These are phyloP conservation scores for Saccharomycopsis capsularis DNA, from an alignment of 805 yeast genomes.

Conservation along the genomic window DNA sequence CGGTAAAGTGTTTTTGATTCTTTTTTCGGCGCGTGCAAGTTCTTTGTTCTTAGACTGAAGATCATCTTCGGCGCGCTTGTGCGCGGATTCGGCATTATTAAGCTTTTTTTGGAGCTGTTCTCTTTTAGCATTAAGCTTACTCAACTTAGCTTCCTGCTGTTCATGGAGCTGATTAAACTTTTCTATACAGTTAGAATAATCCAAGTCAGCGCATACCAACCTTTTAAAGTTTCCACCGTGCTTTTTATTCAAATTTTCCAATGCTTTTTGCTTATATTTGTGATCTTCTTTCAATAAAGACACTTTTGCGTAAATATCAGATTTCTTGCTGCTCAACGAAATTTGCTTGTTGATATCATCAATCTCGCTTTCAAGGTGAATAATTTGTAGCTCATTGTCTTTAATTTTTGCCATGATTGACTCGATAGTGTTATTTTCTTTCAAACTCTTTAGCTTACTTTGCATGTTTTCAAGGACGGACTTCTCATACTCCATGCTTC, in stretches of 20 bases:
- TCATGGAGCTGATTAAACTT: constrained; percentile 15
- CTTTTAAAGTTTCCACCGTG: constrained; percentile 26
- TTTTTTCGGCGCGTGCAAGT: constrained; percentile 18
- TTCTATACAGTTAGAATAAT: too few relatives aligned
- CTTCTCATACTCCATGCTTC: constrained; percentile 41
- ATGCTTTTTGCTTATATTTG: constrained; percentile 27
- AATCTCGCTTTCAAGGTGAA: constrained; percentile 35
- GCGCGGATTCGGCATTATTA: constrained; percentile 14
- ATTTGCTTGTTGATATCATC: constrained; percentile 50
- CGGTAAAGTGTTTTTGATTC: constrained; percentile 29
- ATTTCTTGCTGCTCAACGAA: constrained; percentile 44
- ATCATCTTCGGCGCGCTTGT: constrained; percentile 18
- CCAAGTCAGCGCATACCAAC: constrained; percentile 19
- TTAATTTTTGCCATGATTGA: constrained; percentile 32
- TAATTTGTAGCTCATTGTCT: constrained; percentile 32
- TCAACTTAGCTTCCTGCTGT: constrained; percentile 17
- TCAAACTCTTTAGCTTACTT: constrained; percentile 29
- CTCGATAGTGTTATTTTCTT: constrained; percentile 27
- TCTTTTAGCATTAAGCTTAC: constrained; percentile 19
- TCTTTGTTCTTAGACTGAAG: constrained; percentile 19
- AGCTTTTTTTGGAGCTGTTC: constrained; percentile 22
- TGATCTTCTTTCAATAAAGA: constrained; percentile 38
- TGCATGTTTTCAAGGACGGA: constrained; percentile 35
- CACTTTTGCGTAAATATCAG: constrained; percentile 52
- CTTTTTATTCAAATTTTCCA: constrained; percentile 27